phyloP scores from a whole-genome alignment of 129 eudicot species.

The Arctium lappa region DNA sequence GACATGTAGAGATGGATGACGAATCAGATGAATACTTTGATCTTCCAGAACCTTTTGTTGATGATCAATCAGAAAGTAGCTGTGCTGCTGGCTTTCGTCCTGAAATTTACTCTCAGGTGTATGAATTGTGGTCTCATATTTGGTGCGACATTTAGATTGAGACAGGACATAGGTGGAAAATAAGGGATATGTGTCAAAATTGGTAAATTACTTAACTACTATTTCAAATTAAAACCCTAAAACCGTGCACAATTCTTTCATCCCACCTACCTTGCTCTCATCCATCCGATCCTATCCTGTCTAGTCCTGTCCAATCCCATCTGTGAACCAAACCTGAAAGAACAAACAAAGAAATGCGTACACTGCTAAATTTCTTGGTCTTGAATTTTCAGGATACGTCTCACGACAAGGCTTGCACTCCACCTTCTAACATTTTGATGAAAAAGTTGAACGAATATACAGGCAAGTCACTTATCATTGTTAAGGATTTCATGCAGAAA shows the following conservation, averaged over 20 bases:
- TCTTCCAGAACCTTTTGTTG: conserved; percentile 32
- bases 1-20: conserved; percentile 40
- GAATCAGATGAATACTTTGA: conserved; percentile 52
- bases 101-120: background rate
- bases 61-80: conserved; percentile 34
- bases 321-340: background rate
- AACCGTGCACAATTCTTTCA: background rate
- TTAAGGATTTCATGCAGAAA: background rate
- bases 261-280: background rate
- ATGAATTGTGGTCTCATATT: background rate
- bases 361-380: background rate
- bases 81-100: conserved; percentile 24
- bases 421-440: background rate
- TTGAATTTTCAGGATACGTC: background rate
- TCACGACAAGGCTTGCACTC: background rate
- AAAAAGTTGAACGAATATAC: background rate
- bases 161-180: background rate
- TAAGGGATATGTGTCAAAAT: background rate
- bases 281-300: background rate
- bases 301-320: no score
- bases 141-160: background rate
- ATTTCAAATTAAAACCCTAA: background rate
- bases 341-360: background rate
- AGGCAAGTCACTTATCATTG: background rate
- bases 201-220: background rate